A percentile compares a stretch with the other conserved stretches of the same genome.
Conservation (phyloP, 78 protist species). For the Dictyostelium intermedium region DNA sequence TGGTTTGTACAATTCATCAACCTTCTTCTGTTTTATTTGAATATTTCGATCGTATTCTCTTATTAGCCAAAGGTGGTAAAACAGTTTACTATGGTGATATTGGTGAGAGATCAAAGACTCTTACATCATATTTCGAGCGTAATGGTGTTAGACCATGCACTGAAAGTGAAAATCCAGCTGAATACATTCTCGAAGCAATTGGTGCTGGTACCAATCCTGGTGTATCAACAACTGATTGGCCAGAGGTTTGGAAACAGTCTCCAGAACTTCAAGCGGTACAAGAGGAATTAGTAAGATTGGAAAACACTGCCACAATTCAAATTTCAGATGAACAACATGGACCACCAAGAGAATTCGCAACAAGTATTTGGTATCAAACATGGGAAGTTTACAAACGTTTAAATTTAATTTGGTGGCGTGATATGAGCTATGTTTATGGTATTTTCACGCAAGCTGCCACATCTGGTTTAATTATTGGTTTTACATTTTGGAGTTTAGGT, state of each 20-base stretch:
- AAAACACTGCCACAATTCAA: background rate
- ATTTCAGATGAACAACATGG: background rate
- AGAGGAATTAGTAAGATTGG: background rate
- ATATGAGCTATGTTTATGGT: conserved; percentile 31
- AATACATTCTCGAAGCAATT: conserved; percentile 72
- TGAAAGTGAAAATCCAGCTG: conserved; percentile 79
- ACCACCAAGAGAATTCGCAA: conserved; percentile 65
- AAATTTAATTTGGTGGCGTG: conserved; percentile 55
- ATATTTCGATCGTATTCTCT: conserved; percentile 59
- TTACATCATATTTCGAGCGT: conserved; percentile 34
- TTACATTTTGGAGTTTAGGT: conserved; percentile 6
- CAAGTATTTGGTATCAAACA: background rate
- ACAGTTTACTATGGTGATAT: conserved; percentile 82
- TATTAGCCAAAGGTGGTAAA: conserved; percentile 78
- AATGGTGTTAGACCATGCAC: conserved; percentile 49
- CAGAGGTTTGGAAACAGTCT: conserved; percentile 48
- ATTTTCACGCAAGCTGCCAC: background rate
- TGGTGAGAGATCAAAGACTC: conserved; percentile 32
- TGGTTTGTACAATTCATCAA: conserved; percentile 80
- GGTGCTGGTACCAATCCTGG: conserved; percentile 58
- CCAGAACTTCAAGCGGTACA: background rate
- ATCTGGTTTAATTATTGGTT: conserved; percentile 54
- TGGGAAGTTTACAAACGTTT: conserved; percentile 53
- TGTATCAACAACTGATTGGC: conserved; percentile 38
- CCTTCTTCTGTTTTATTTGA: conserved; percentile 77